Percentiles rank a stretch among this genome's conserved stretches.
Conservation (phyloP, 2,329 filamentous ascomycete genomes). For the Venturia pyrina region DNA sequence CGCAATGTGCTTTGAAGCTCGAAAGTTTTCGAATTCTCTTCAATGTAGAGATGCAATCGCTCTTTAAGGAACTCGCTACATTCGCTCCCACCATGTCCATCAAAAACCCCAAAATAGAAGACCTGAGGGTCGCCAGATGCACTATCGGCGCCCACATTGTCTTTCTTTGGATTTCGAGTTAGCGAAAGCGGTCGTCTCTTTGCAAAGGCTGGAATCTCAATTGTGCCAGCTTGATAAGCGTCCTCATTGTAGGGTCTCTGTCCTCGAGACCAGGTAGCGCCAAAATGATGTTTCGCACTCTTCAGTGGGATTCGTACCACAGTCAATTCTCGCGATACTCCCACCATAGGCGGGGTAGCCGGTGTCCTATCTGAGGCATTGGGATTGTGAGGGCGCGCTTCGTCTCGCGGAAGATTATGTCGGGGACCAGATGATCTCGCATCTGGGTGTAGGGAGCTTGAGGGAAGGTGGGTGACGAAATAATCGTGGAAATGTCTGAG, state of each 20-base stretch:
- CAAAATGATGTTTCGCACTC: slow-evolving; percentile 94
- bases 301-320: slow-evolving; percentile 90
- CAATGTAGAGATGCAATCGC: slow-evolving; percentile 78
- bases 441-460: slow-evolving; percentile 85
- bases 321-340: slow-evolving; percentile 59
- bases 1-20: slow-evolving; percentile 67
- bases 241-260: slow-evolving; percentile 88
- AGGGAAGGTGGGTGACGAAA: slow-evolving; percentile 92
- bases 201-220: slow-evolving; percentile 87
- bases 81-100: slow-evolving; percentile 84
- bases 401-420: slow-evolving; percentile 78
- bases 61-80: slow-evolving; percentile 82
- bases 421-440: slow-evolving; percentile 48
- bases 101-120: slow-evolving; percentile 95
- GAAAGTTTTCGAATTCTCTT: slow-evolving; percentile 67
- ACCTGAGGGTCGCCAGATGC: slow-evolving; percentile 85
- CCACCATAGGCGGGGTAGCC: slow-evolving; percentile 23
- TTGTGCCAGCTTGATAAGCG: slow-evolving; percentile 84
- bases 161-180: slow-evolving; percentile 29
- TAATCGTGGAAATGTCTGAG: slow-evolving; percentile 71
- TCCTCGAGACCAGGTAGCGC: slow-evolving; percentile 67
- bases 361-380: slow-evolving; percentile 27
- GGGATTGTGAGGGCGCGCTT: slow-evolving; percentile 64
- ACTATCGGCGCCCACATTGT: slow-evolving; percentile 62
- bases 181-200: slow-evolving; percentile 63